These are phyloP conservation scores for Fomitopsis betulina DNA, from an alignment of 1,284 basidiomycete species.

Conservation along the genomic window DNA sequence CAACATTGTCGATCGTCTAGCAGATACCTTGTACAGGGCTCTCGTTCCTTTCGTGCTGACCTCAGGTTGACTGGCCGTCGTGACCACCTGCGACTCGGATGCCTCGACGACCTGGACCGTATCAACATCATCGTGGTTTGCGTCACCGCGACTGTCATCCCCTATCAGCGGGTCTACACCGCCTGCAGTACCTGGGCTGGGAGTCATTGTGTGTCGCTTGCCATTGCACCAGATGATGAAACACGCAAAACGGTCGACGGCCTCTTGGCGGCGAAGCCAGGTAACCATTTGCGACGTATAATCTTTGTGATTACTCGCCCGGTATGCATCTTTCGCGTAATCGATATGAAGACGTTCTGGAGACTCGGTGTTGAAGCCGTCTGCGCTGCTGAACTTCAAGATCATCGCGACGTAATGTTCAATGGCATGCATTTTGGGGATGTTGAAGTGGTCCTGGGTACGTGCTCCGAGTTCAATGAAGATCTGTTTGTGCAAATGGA, in stretches of 20 bases:
- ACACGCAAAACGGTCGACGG: background rate
- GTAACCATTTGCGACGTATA: constrained; percentile 29
- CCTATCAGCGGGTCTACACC: too few species aligned
- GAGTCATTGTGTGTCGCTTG: too few species aligned
- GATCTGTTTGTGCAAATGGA: constrained; percentile 21
- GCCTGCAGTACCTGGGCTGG: too few species aligned
- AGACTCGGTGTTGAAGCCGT: constrained; percentile 29
- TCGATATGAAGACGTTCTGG: constrained; percentile 24
- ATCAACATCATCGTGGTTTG: too few species aligned
- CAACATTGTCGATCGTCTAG: too few species aligned
- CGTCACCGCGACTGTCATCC: too few species aligned
- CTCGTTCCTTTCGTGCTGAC: too few species aligned
- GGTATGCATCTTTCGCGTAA: constrained; percentile 26
- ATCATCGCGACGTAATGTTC: constrained; percentile 29
- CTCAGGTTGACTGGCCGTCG: too few species aligned
- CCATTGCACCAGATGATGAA: constrained; percentile 1
- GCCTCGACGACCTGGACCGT: too few species aligned
- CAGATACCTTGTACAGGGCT: too few species aligned
- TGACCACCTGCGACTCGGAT: too few species aligned
- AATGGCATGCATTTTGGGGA: constrained; percentile 34
- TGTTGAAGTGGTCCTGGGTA: constrained; percentile 27
- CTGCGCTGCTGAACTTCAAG: constrained; percentile 22
- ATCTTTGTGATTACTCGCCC: constrained; percentile 20
- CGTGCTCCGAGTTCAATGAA: constrained; percentile 18
- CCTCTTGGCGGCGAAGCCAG: constrained; percentile 17